Base-by-base conservation (phyloP, 2,329 filamentous ascomycete genomes). In the Paecilomyces sp. region DNA sequence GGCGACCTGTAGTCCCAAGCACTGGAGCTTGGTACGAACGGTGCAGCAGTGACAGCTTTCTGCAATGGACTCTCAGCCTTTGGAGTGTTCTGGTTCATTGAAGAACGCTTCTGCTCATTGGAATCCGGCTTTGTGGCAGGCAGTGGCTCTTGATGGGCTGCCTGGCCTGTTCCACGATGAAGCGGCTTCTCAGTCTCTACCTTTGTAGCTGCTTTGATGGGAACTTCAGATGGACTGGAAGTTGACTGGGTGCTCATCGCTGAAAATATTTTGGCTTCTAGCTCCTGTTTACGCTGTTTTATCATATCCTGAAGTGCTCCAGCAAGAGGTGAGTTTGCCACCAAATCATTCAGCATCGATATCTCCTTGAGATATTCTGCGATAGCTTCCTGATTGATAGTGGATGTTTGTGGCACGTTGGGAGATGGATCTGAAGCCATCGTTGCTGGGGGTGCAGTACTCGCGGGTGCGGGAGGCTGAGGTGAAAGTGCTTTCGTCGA, bases 321-420 rank as follows among this genome's bases (percentile, higher is more conserved):
- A 15, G 60, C 61, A 7, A 64, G 51, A 24, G 56, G 59, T 1
- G 62, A 60, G 18, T 51, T 58, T 24, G 58, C 58, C 28, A 70
- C 53, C 8, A 66, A 58, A n/a, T 67, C 55, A 34, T 63, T 67
- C 4, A 70, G 61, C 2, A 65, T 28, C 7, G 65, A 62, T n/a
- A 70, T 62, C 22, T 64, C 61, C 11, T 58, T 58, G 15, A 62
- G 57, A 52, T 61, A 64, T n/a, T 30, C 51, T 3, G 51, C 51
- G 13, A 53, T 53, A 28, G 51, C 51, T 53, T 12, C 22, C 11
- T 53, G 13, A 15, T 30, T 53, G 22, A 53, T 53, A 11, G 6
- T 13, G 24, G 51, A 18, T 22, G 41, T n/a, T 6, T 28, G 25
- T 22, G 41, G n/a, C 2, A 9, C 18, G 41, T 47, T 22, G n/a